Base-by-base conservation (phyloP, 257 asterid genomes). In the Penstemon newberryi region DNA sequence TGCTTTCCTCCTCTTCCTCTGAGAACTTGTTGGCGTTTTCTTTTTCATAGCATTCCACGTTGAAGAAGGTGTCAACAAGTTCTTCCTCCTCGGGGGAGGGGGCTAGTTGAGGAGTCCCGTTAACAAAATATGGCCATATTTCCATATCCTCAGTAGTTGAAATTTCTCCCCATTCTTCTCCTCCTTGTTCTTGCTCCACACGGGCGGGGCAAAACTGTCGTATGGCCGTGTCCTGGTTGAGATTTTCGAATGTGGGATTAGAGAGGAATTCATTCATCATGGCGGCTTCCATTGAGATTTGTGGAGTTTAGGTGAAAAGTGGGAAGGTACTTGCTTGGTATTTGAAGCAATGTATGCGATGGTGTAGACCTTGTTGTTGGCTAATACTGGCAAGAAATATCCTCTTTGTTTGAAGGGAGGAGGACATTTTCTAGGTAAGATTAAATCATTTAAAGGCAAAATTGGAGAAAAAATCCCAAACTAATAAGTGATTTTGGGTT, bases 191-290 rank as follows among this genome's bases (percentile, higher is more conserved):
- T 57, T 78, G 84, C 80, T 78, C 80, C 49, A 73, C 25, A 2
- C 90, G 81, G 51, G 91, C 91, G 2, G 86, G 79, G 73, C 95
- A 85, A 58, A 81, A 83, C 63, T 69, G 91, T 5, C 89, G 80
- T 52, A 87, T 87, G 71, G 89, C 82, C 8, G 70, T 59, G 33
- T 75, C 82, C 41, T 70, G 81, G 59, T 56, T 52, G 73, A 69
- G 60, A 56, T 43, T 60, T 38, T 75, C 79, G 18, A 65, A 25
- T 44, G 54, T 56, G 56, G 73, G 71, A 57, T 54, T 47, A n/a
- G 71, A 43, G 41, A 69, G 56, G 65, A 60, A 74, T 62, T 75
- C 69, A 8, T 56, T 76, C 59, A 74, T 78, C 76, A 52, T 52
- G 36, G 75, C 67, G 19, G 75, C 70, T 50, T 66, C 77, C 80